These are phyloP conservation scores for Solanum habrochaites DNA, from an alignment of 257 asterid species.

Conservation along the genomic window DNA sequence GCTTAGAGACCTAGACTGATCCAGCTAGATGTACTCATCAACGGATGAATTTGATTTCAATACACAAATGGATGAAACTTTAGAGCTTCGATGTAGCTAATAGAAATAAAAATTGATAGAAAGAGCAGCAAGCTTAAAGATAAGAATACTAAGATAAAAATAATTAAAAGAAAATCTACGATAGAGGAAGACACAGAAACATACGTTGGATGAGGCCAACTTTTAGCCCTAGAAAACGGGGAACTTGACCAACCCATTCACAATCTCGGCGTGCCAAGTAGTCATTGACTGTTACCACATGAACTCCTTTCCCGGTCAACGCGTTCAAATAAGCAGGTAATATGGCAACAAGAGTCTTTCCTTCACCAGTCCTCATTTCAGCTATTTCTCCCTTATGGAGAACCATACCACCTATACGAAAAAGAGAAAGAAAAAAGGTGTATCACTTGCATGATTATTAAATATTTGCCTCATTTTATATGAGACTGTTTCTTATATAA, in stretches of 20 bases:
- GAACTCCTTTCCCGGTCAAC: slow-evolving; percentile 86
- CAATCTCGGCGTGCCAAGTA: slow-evolving; percentile 96
- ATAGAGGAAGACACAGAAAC: slow-evolving; percentile 18
- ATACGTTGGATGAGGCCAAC: slow-evolving; percentile 99
- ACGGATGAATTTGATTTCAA: neutral
- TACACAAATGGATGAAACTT: neutral
- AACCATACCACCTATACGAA: slow-evolving; percentile 72
- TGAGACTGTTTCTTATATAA: neutral
- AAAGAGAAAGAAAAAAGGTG: neutral
- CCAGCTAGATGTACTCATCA: neutral
- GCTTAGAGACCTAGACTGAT: neutral
- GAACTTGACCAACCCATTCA: slow-evolving; percentile 99
- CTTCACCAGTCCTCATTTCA: slow-evolving; percentile 99
- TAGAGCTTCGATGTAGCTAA: neutral
- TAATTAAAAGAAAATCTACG: neutral
- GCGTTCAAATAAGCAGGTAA: slow-evolving; percentile 93
- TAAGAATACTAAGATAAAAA: neutral
- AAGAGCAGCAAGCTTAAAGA: neutral
- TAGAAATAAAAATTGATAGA: neutral
- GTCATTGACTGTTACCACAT: slow-evolving; percentile 90
- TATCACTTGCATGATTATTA: neutral
- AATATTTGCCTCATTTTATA: neutral
- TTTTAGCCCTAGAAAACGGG: slow-evolving; percentile 94
- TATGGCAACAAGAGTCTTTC: slow-evolving; percentile 94
- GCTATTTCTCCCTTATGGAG: slow-evolving; percentile 98